These are phyloP conservation scores for Paramecium sonneborni DNA, from an alignment of 73 alveolate genomes.

Conservation along the genomic window DNA sequence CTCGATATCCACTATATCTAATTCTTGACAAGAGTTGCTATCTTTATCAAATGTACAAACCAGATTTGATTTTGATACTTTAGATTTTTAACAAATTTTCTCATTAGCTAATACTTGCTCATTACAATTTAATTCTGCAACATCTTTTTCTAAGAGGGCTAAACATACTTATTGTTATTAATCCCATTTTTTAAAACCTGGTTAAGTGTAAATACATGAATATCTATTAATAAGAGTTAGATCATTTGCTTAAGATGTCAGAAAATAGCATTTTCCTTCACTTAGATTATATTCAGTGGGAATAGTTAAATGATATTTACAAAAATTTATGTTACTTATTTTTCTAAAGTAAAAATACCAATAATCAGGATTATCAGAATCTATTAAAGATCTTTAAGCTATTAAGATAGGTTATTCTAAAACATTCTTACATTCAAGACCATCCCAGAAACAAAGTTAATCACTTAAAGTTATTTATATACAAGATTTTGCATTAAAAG, in stretches of 20 bases:
- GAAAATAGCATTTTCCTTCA: background rate
- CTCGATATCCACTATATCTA: background rate
- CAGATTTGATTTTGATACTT: background rate
- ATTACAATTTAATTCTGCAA: background rate
- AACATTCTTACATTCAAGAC: background rate
- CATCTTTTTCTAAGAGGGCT: background rate
- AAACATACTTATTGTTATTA: background rate
- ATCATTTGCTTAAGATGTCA: background rate
- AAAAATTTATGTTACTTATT: background rate
- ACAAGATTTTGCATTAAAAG: background rate
- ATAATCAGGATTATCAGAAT: background rate
- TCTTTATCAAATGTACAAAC: background rate
- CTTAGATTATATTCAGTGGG: background rate
- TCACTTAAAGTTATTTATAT: background rate
- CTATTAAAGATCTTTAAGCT: background rate
- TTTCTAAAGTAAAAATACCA: background rate
- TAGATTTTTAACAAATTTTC: background rate
- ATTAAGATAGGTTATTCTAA: background rate
- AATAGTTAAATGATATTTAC: background rate
- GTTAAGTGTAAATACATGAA: background rate
- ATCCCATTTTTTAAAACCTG: background rate
- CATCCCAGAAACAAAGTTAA: background rate
- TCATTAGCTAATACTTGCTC: background rate
- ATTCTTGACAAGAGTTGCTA: background rate
- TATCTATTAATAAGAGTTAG: background rate